phyloP scores from a whole-genome alignment of 1,284 basidiomycete species.

The Paramarasmius palmivorus region DNA sequence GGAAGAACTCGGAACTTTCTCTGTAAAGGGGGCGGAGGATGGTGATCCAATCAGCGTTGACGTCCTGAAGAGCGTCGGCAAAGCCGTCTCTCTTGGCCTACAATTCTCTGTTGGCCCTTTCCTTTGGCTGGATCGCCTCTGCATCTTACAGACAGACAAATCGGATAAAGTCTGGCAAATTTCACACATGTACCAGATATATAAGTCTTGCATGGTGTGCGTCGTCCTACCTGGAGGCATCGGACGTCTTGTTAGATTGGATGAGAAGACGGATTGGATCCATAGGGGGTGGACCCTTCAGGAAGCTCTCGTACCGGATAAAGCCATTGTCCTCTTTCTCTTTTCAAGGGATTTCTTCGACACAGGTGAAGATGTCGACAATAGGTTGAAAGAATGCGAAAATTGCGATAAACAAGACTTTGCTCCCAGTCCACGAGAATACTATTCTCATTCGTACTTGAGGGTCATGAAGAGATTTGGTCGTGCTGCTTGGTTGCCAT shows the following conservation, averaged over 20 bases:
- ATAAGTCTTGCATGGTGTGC: slow-evolving; percentile 1
- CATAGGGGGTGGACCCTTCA: slow-evolving; percentile 6
- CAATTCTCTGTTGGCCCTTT: slow-evolving; percentile 2
- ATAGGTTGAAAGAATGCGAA: not conserved
- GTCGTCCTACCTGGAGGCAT: slow-evolving; percentile 3
- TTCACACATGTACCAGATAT: not conserved
- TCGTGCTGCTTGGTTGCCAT: not conserved
- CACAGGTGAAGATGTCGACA: not conserved
- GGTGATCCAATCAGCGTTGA: slow-evolving; percentile 20
- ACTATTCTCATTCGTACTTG: not conserved
- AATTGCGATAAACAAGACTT: not conserved
- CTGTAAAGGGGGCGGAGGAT: slow-evolving; percentile 17
- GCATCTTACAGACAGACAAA: slow-evolving; percentile 4
- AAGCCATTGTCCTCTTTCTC: slow-evolving; percentile 2
- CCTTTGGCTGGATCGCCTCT: slow-evolving; percentile 7
- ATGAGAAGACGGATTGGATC: slow-evolving; percentile 5
- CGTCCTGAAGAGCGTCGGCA: slow-evolving; percentile 12
- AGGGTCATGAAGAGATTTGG: not conserved
- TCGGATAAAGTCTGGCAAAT: slow-evolving; percentile 4
- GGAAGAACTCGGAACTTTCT: slow-evolving; percentile 4
- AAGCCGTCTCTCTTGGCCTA: slow-evolving; percentile 3
- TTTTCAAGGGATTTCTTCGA: slow-evolving; percentile 1
- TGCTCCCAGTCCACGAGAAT: not conserved
- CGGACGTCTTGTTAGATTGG: not conserved
- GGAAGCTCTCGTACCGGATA: not conserved